Conservation (phyloP, 176 grass and related monocot species). For the Cymbopogon citratus region DNA sequence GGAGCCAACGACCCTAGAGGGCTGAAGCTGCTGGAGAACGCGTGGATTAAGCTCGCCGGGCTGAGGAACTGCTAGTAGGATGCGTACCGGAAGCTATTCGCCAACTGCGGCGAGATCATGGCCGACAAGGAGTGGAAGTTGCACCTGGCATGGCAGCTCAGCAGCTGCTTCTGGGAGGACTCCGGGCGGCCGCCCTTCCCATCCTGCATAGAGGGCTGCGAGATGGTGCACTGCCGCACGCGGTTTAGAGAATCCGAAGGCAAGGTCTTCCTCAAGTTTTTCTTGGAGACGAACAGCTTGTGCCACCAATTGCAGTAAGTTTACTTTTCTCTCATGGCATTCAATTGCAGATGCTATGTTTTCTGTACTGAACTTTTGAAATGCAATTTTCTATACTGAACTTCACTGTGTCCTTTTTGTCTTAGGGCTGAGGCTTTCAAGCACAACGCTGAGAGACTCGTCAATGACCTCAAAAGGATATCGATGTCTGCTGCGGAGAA, state of each 20-base stretch:
- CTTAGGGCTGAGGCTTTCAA: slow-evolving; percentile 92
- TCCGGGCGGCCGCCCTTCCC: slow-evolving; percentile 59
- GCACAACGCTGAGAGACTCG: slow-evolving; percentile 57
- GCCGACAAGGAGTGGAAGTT: slow-evolving; percentile 74
- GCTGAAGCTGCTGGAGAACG: slow-evolving; percentile 71
- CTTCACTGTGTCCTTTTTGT: too few species aligned
- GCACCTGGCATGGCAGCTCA: slow-evolving; percentile 78
- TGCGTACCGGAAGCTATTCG: slow-evolving; percentile 65
- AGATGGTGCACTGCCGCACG: slow-evolving; percentile 65
- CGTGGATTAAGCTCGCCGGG: slow-evolving; percentile 44
- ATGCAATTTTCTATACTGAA: too few species aligned
- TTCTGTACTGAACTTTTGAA: not conserved
- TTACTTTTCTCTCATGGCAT: not conserved
- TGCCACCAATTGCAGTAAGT: slow-evolving; percentile 93
- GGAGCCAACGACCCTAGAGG: slow-evolving; percentile 30
- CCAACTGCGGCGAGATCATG: slow-evolving; percentile 74
- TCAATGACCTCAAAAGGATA: slow-evolving; percentile 60
- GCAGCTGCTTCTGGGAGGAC: slow-evolving; percentile 82
- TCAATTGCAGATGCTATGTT: not conserved
- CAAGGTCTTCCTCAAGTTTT: slow-evolving; percentile 85
- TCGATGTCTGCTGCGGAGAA: slow-evolving; percentile 67
- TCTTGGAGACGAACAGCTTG: slow-evolving; percentile 70
- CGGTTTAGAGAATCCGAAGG: slow-evolving; percentile 51
- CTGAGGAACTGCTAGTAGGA: slow-evolving; percentile 75
- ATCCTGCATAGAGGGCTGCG: slow-evolving; percentile 26